phyloP scores from a whole-genome alignment of 768 basidiomycete genomes.

The Serendipita sp. region DNA sequence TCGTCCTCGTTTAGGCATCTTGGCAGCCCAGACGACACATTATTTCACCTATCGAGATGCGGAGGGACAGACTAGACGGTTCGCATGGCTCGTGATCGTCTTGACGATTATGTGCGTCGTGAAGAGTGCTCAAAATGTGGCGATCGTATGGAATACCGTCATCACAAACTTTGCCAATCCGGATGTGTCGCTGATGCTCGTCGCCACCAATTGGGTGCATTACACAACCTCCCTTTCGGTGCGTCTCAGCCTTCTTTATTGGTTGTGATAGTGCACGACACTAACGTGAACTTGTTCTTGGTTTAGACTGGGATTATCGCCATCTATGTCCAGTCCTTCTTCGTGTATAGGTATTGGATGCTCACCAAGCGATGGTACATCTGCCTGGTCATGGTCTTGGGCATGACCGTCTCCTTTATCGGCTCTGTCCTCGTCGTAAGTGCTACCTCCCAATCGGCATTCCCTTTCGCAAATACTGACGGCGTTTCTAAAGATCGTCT shows the following conservation, averaged over 20 bases:
- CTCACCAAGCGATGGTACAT: constrained; percentile 3
- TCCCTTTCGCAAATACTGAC: not conserved
- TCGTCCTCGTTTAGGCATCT: not conserved
- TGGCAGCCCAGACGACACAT: not conserved
- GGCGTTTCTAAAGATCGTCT: not conserved
- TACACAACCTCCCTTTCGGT: constrained; percentile 1
- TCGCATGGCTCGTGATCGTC: not conserved
- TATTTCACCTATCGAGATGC: constrained; percentile 1
- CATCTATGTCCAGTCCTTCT: not conserved
- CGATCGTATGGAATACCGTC: not conserved
- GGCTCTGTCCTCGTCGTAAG: not conserved
- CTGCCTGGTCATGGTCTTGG: not conserved
- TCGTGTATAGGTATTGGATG: constrained; percentile 3
- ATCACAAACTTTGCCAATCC: not conserved
- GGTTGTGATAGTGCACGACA: not conserved
- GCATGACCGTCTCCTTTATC: not conserved
- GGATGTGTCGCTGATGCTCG: constrained; percentile 1
- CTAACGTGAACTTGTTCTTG: not conserved
- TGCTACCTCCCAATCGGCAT: not conserved
- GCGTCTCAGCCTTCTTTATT: not conserved
- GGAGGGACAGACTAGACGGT: not conserved
- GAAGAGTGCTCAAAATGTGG: not conserved
- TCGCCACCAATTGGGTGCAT: not conserved
- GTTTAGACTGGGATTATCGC: not conserved
- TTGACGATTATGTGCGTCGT: not conserved